These are phyloP conservation scores for Cordyceps cicadae DNA, from an alignment of 2,329 filamentous ascomycete species.

Conservation along the genomic window DNA sequence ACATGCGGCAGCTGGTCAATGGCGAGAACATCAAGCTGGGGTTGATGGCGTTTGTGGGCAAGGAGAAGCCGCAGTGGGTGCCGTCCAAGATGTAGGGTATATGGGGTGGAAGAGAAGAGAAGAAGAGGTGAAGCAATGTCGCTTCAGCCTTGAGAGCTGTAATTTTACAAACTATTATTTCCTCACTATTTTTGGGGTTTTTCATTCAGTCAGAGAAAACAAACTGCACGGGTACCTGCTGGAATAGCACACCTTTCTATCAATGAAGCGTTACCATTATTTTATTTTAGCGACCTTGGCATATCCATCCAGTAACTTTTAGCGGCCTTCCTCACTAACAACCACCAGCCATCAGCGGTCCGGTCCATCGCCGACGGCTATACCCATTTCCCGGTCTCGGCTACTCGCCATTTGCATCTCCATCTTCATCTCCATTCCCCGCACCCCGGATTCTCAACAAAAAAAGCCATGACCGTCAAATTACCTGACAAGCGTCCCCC, in stretches of 20 bases:
- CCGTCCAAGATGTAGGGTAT: conserved; percentile 34
- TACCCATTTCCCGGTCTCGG: not conserved
- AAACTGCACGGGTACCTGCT: not conserved
- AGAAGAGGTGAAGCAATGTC: not conserved
- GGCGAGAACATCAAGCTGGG: conserved; percentile 43
- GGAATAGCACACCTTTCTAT: no score
- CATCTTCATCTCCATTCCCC: not conserved
- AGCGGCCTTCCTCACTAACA: not conserved
- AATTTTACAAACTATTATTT: not conserved
- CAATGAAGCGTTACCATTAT: no score
- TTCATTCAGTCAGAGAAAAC: not conserved
- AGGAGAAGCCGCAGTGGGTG: conserved; percentile 40
- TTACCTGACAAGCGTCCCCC: not conserved
- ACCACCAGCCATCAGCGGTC: no score
- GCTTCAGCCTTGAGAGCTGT: not conserved
- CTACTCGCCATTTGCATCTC: not conserved
- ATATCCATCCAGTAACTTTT: not conserved
- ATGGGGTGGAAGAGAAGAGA: no score
- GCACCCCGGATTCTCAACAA: not conserved
- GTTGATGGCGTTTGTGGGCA: conserved; percentile 42
- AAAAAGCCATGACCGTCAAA: not conserved
- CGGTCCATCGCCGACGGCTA: not conserved
- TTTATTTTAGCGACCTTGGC: no score
- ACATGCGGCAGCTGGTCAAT: conserved; percentile 29
- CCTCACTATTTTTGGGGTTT: no score